Evolutionary conservation across 768 basidiomycete genomes (phyloP), one percentile per base, ranked within the genome.

Genomic region (Crassisporium funariophilum): DNA sequence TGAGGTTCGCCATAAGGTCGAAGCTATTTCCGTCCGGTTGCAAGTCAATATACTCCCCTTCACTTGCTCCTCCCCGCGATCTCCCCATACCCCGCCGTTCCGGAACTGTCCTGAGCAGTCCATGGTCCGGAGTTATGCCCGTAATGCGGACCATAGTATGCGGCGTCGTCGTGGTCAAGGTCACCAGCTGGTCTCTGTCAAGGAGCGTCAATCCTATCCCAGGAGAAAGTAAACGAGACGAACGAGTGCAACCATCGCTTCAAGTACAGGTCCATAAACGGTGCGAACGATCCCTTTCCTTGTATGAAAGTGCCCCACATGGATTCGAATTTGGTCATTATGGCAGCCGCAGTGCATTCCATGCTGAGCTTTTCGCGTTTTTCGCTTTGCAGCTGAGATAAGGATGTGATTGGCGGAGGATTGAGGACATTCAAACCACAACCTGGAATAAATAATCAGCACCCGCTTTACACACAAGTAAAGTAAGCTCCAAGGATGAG

Each of bases 1-100:
- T 95, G 64, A 95, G 63, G 23, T 92, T 91, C 25, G 83, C 78
- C 88, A 97, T 88, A 54, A 98, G 74, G 66, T 98, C 95, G 55
- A 98, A 98, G 58, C 91, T 91, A 63, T 99, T 99, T 40, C 94
- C 92, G 59, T 98, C 94, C 2, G 97, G 97, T 63, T 97, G 97
- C 15, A 99, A 67, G 66, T 99, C 94, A 42, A 98, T 85, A 60
- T 79, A 95, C 19, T 70, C 73, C 49, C 64, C 46, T 45, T 69
- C 57, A 13, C 50, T 48, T 17, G 29, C 52, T 16, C 44, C 55
- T 37, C 33, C 50, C 45, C n/a, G n/a, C n/a, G 29, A 29, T 37
- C 45, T 48, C 11, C 37, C 24, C 63, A 60, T 65, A 16, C 67
- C 61, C 50, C 60, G 63, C 21, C 72, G 68, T 56, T 86, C 83